Percentiles rank a stretch among this genome's conserved stretches.
Conservation (phyloP, 352 stramenopile genomes). For the Pythium grandisporangium region DNA sequence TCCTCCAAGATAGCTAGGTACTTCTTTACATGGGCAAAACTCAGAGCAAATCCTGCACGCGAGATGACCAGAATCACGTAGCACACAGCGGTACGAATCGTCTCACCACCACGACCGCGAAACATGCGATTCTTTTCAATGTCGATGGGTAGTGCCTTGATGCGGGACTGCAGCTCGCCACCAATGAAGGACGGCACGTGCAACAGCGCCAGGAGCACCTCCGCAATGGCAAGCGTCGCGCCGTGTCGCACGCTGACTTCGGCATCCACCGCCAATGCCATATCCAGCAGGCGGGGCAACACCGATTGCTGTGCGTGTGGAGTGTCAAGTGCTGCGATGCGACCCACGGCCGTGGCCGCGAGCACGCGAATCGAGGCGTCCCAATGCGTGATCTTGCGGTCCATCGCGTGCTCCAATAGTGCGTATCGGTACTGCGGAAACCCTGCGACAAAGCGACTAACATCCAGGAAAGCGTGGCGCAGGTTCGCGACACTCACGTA, state of each 20-base stretch:
- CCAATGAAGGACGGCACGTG: conserved; percentile 51
- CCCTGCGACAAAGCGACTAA: conserved; percentile 88
- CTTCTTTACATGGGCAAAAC: conserved; percentile 65
- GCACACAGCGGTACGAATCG: conserved; percentile 92
- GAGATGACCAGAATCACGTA: conserved; percentile 91
- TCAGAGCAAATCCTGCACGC: conserved; percentile 32
- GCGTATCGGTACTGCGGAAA: conserved; percentile 85
- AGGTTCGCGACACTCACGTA: conserved; percentile 95
- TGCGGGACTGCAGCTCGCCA: conserved; percentile 51
- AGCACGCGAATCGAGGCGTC: conserved; percentile 90
- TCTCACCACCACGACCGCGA: conserved; percentile 92
- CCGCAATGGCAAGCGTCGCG: conserved; percentile 84
- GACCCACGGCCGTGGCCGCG: conserved; percentile 76
- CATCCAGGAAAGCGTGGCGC: conserved; percentile 88
- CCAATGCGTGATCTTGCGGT: conserved; percentile 94
- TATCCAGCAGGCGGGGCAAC: conserved; percentile 78
- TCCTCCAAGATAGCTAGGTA: conserved; percentile 79
- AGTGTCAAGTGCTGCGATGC: conserved; percentile 80
- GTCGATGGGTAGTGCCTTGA: conserved; percentile 69
- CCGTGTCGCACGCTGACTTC: conserved; percentile 93
- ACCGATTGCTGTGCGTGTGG: conserved; percentile 56
- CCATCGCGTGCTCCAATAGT: conserved; percentile 76
- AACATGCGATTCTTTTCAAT: conserved; percentile 95
- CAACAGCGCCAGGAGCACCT: conserved; percentile 58
- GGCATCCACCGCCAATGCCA: conserved; percentile 71